A percentile compares a stretch with the other conserved stretches of the same genome.
Evolutionary conservation across 495 filamentous ascomycete genomes (phyloP).

Genomic region (Neurospora tetraspora): DNA sequence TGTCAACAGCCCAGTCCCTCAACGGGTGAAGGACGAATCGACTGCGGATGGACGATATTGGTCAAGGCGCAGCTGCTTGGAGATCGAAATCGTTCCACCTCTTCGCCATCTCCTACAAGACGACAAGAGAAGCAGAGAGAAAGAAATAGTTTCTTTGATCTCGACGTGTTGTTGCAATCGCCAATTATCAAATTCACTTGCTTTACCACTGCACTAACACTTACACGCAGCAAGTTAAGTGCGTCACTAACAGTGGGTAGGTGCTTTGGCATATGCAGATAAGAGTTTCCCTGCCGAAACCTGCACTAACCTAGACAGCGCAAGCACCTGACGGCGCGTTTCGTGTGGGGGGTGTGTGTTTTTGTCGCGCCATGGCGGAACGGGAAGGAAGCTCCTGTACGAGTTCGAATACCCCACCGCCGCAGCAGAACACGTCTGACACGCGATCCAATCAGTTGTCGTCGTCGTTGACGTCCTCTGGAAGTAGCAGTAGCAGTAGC

Average conservation of each 20-base stretch:
- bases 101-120: not conserved
- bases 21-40: not conserved
- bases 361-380: not conserved
- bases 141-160: not conserved
- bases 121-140: not conserved
- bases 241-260: not conserved
- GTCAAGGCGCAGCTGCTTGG: not conserved
- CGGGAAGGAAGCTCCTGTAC: not conserved
- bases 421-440: not conserved
- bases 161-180: not conserved
- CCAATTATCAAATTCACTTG: not conserved
- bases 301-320: not conserved
- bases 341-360: not conserved
- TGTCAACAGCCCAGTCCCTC: too few relatives aligned
- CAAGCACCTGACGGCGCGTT: constrained; percentile 20
- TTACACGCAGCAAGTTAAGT: not conserved
- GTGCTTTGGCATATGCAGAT: not conserved
- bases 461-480: not conserved
- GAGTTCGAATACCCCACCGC: not conserved
- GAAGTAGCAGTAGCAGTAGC: not conserved
- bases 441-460: not conserved
- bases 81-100: not conserved
- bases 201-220: not conserved
- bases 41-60: not conserved
- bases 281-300: not conserved